Conservation (phyloP, 495 filamentous ascomycete species). For the Penicillium canariense region DNA sequence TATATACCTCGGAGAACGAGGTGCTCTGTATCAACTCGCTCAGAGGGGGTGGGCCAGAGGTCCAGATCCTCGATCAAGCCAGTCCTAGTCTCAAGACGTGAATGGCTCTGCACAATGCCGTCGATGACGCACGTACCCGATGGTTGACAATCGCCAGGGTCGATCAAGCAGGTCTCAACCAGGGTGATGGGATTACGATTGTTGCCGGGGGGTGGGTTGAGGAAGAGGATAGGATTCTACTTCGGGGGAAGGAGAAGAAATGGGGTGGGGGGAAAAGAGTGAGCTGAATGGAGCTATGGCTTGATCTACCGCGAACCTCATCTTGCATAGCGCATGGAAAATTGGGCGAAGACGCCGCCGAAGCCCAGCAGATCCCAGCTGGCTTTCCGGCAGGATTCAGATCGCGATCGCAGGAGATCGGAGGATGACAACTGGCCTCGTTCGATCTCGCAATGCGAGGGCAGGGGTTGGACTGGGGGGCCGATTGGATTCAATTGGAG, state of each 20-base stretch:
- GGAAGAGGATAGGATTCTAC: background rate
- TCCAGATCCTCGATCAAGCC: slow-evolving; percentile 2
- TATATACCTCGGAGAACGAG: slow-evolving; percentile 16
- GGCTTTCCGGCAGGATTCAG: background rate
- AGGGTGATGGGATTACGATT: background rate
- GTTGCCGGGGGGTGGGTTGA: background rate
- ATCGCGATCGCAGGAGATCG: slow-evolving; percentile 12
- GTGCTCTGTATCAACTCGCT: slow-evolving; percentile 3
- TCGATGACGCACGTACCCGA: slow-evolving; percentile 22
- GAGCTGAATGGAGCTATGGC: background rate
- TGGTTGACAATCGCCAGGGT: slow-evolving; percentile 3
- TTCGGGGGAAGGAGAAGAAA: background rate
- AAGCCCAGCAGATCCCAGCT: slow-evolving; percentile 5
- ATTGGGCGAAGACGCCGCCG: background rate
- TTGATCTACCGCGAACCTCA: slow-evolving; percentile 6
- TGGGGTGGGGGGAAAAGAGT: background rate
- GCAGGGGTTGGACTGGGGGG: background rate
- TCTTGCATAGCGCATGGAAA: slow-evolving; percentile 8
- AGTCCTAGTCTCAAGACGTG: slow-evolving; percentile 12
- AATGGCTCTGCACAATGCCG: slow-evolving; percentile 20
- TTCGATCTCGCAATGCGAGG: background rate
- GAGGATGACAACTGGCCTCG: slow-evolving; percentile 5
- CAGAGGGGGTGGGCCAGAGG: background rate
- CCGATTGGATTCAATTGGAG: background rate
- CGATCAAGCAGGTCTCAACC: background rate